These are phyloP conservation scores for Canna indica DNA, from an alignment of 176 grass and related monocot species.

Conservation along the genomic window DNA sequence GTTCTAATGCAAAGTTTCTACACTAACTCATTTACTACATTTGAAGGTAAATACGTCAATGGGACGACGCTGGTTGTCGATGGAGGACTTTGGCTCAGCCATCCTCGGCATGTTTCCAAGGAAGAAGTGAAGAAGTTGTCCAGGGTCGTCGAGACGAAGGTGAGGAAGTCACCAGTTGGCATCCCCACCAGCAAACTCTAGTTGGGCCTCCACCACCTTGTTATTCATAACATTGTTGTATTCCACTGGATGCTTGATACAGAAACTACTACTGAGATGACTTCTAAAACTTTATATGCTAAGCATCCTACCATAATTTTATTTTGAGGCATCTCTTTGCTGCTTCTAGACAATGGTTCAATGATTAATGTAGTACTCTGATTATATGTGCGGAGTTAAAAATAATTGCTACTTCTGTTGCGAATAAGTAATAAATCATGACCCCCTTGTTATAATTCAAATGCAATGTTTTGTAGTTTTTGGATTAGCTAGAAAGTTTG, in stretches of 20 bases:
- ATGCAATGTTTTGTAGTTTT: no score
- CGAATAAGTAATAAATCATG: no score
- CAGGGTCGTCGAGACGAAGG: constrained; percentile 51
- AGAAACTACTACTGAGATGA: background rate
- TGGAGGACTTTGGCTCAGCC: constrained; percentile 87
- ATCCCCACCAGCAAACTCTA: constrained; percentile 69
- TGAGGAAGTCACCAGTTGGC: constrained; percentile 38
- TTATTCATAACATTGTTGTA: background rate
- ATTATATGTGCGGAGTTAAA: no score
- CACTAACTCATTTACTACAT: background rate
- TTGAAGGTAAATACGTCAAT: constrained; percentile 88
- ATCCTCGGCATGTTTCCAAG: constrained; percentile 40
- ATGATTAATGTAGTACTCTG: no score
- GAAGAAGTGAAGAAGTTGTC: constrained; percentile 80
- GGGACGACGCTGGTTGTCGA: constrained; percentile 76
- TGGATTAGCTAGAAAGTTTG: no score
- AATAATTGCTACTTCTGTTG: no score
- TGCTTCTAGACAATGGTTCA: no score
- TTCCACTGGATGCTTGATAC: background rate
- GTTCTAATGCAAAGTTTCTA: background rate
- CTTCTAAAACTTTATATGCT: background rate
- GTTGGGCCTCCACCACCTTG: background rate
- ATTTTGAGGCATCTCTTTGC: no score
- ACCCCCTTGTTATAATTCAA: no score
- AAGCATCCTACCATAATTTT: no score